These are phyloP conservation scores for Fragaria ananassa DNA, from an alignment of 306 rosid genomes.

Conservation along the genomic window DNA sequence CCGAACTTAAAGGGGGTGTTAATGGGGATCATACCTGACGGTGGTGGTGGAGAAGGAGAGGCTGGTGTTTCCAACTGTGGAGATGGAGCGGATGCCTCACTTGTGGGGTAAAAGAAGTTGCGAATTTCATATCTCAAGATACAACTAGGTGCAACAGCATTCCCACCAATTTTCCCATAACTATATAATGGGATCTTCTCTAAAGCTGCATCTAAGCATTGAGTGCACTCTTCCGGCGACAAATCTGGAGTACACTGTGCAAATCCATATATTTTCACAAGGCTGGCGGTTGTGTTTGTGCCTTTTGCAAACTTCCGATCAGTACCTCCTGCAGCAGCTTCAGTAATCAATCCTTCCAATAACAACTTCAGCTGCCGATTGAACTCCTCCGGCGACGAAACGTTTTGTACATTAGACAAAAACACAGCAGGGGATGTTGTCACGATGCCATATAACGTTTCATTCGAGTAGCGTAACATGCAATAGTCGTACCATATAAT, in stretches of 20 bases:
- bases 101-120: neutral
- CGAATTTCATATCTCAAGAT: constrained; percentile 8
- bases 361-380: neutral
- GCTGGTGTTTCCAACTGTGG: neutral
- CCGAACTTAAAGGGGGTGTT: neutral
- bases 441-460: neutral
- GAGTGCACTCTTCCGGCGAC: neutral
- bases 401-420: neutral
- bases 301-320: neutral
- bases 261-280: constrained; percentile 13
- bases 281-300: neutral
- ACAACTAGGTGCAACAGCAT: constrained; percentile 7
- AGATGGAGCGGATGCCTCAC: neutral
- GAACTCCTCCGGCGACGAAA: neutral
- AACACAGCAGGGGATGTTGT: neutral
- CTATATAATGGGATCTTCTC: neutral
- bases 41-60: neutral
- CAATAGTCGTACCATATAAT: constrained; percentile 14
- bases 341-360: neutral
- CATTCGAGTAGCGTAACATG: constrained; percentile 28
- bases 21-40: neutral
- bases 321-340: constrained; percentile 22
- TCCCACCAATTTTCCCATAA: constrained; percentile 12
- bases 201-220: neutral
- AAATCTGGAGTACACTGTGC: constrained; percentile 28